phyloP scores from a whole-genome alignment of 78 protist genomes.

The Dictyostelium intermedium region DNA sequence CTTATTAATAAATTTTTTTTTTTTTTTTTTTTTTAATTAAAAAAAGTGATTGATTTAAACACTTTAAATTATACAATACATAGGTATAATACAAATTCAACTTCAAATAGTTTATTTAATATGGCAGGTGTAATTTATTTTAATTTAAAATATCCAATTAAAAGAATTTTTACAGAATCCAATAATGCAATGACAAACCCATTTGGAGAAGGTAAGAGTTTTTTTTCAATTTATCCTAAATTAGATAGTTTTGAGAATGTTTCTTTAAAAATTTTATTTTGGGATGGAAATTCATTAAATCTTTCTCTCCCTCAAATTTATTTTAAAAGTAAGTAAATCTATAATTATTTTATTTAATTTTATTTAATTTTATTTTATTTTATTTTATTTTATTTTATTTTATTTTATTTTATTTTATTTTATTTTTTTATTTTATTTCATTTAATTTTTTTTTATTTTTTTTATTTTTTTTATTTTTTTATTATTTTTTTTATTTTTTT shows the following conservation, averaged over 20 bases:
- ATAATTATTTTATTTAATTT: too few relatives aligned
- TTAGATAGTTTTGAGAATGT: background rate
- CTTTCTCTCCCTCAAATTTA: background rate
- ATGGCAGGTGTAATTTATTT: background rate
- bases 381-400: too few relatives aligned
- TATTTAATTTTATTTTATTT: too few relatives aligned
- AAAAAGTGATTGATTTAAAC: background rate
- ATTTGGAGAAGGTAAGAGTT: background rate
- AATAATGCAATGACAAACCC: background rate
- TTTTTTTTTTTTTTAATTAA: too few relatives aligned
- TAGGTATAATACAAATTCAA: too few relatives aligned
- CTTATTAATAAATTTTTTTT: too few relatives aligned
- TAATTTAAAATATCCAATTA: background rate
- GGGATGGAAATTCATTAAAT: background rate
- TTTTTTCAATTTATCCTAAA: background rate
- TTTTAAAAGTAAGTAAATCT: background rate
- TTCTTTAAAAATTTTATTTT: background rate
- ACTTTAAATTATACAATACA: background rate
- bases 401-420: too few relatives aligned
- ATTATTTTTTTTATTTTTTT: too few relatives aligned
- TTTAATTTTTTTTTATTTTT: too few relatives aligned
- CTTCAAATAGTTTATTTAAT: background rate
- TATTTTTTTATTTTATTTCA: too few relatives aligned
- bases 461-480: too few relatives aligned
- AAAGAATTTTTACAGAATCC: background rate